Base-by-base conservation (phyloP, 2,329 filamentous ascomycete genomes). In the Madurella mycetomatis region DNA sequence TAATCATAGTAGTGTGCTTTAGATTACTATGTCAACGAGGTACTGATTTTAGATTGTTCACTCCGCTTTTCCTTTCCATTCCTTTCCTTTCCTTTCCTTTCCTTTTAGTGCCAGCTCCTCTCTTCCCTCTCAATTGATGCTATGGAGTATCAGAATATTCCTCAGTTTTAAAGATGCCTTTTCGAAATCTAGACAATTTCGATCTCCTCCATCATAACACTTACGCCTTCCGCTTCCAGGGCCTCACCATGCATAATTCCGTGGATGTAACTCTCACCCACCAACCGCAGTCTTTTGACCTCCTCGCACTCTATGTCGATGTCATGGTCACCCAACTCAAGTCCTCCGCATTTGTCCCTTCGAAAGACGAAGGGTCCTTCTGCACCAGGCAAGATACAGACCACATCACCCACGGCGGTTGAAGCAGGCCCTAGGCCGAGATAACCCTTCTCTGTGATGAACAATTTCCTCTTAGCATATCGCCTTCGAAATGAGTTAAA, bases 171-270 rank as follows among this genome's bases (percentile, higher is more conserved):
- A 25, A 25, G 7, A 7, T 25, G 4, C 25, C 25, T 25, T 25
- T 25, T 7, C 25, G 25, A 7, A 7, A 25, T 25, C 16, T 39
- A 54, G 17, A 54, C 30, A 1, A 54, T 15, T 16, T 55, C 55
- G n/a, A 58, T 34, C 4, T 55, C 55, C 39, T 50, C 37, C n/a
- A 57, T 17, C 16, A 7, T 13, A 39, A 54, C 41, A 3, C 41
- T 51, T 1, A 54, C 41, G 2, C 41, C 55, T 1, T 49, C 49
- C 30, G 34, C 4, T 7, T 39, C 34, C 12, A 47, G 9, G 5
- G 49, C 52, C 34, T 58, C 55, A 9, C 55, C 55, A 17, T 53
- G 19, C 52, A 55, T 55, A 15, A 58, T 49, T 3, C 55, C 55
- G 16, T 58, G 55, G 30, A 58, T 46, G 43, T 58, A 58, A 12